phyloP scores from a whole-genome alignment of 345 rosid genomes.

The Euclidium syriacum region DNA sequence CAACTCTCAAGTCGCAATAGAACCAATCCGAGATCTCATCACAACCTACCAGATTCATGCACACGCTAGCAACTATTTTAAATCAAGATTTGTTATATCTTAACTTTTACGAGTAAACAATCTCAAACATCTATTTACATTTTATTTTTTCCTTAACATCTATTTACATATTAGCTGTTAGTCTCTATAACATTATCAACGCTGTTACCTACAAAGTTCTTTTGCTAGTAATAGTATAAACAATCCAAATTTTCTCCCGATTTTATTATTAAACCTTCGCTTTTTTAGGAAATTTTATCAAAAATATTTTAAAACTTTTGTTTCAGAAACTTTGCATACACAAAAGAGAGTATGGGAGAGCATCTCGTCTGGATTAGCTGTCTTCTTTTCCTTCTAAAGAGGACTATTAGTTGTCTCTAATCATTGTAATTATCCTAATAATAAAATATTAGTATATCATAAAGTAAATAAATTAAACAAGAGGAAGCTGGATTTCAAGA shows the following conservation, averaged over 20 bases:
- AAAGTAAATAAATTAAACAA: neutral
- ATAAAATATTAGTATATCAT: neutral
- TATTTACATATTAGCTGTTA: neutral
- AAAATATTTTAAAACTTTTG: neutral
- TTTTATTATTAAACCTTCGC: neutral
- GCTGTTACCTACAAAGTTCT: neutral
- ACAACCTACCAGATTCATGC: slow-evolving; percentile 17
- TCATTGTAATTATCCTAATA: slow-evolving; percentile 6
- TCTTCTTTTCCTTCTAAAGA: slow-evolving; percentile 21
- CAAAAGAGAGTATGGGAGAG: slow-evolving; percentile 23
- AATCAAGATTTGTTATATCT: neutral
- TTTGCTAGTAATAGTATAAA: too few species aligned
- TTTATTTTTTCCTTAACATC: too few species aligned
- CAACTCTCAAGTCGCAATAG: neutral
- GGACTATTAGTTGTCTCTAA: slow-evolving; percentile 30
- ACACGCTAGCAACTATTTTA: neutral
- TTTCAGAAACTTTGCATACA: neutral
- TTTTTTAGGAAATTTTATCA: neutral
- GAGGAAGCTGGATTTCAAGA: slow-evolving; percentile 15
- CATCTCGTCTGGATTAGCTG: slow-evolving; percentile 29
- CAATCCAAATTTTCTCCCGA: neutral
- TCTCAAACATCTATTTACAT: neutral
- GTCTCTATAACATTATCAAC: neutral
- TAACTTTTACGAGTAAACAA: neutral
- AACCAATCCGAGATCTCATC: slow-evolving; percentile 9